A percentile compares a stretch with the other conserved stretches of the same genome.
phyloP scores from a whole-genome alignment of 2,329 filamentous ascomycete species.

The Sclerotinia subarctica region DNA sequence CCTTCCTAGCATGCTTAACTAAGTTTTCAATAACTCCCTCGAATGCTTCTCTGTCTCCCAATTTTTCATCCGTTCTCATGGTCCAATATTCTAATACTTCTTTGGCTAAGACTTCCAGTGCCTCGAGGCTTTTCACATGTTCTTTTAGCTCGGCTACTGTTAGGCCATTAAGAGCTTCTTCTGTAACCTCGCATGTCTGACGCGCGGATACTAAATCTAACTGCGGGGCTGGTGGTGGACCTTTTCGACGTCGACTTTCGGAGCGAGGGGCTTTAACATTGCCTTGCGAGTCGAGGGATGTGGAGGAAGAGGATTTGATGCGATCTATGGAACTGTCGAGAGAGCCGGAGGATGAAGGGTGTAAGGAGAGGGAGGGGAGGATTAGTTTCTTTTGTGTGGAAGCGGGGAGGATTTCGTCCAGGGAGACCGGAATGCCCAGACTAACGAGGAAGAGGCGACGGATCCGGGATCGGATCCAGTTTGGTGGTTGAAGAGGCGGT shows the following conservation, averaged over 20 bases:
- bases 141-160: conserved; percentile 70
- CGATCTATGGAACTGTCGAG: conserved; percentile 34
- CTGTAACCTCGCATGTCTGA: conserved; percentile 78
- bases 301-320: conserved; percentile 48
- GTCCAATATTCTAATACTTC: conserved; percentile 86
- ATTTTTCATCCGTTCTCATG: conserved; percentile 77
- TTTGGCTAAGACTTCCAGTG: conserved; percentile 67
- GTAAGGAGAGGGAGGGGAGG: conserved; percentile 69
- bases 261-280: conserved; percentile 45
- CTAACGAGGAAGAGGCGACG: conserved; percentile 93
- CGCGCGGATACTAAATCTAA: conserved; percentile 76
- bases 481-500: conserved; percentile 88
- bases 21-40: conserved; percentile 96
- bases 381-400: conserved; percentile 98
- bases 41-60: conserved; percentile 89
- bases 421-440: conserved; percentile 89
- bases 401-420: conserved; percentile 94
- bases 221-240: conserved; percentile 66
- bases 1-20: conserved; percentile 84
- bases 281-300: conserved; percentile 58
- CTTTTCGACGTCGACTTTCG: conserved; percentile 45
- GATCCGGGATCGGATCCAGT: conserved; percentile 96
- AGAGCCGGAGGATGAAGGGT: conserved; percentile 52
- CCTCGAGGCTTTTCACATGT: conserved; percentile 68
- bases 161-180: conserved; percentile 76